Conservation (phyloP, 2,329 filamentous ascomycete genomes). For the Diplocarpon rosae region DNA sequence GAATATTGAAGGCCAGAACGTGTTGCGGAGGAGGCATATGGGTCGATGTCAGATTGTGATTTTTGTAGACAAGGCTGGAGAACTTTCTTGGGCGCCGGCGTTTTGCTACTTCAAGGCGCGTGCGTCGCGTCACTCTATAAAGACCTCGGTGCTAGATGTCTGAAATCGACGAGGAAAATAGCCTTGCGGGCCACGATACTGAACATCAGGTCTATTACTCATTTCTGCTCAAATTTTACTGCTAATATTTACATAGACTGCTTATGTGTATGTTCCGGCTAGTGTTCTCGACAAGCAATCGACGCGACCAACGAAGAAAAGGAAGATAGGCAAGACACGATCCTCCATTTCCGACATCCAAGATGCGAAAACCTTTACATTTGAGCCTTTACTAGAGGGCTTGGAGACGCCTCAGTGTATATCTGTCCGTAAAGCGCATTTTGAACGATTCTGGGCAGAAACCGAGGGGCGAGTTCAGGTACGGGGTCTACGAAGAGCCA, state of each 20-base stretch:
- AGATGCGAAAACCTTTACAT: conserved; percentile 25
- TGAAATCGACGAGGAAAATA: conserved; percentile 18
- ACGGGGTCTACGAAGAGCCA: conserved; percentile 10
- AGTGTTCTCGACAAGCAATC: conserved; percentile 13
- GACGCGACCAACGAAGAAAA: conserved; percentile 27
- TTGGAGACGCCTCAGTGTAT: conserved; percentile 39
- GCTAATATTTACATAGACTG: conserved; percentile 21
- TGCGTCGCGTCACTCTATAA: conserved; percentile 11
- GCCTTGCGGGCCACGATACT: conserved; percentile 22
- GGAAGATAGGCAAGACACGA: conserved; percentile 24
- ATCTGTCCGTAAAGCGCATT: conserved; percentile 45
- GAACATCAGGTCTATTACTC: conserved; percentile 25
- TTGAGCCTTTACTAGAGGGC: conserved; percentile 44
- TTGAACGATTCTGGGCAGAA: conserved; percentile 50
- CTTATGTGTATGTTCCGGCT: conserved; percentile 28
- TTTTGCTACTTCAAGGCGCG: conserved; percentile 11
- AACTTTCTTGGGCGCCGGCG: conserved; percentile 4
- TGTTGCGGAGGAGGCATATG: conserved; percentile 25
- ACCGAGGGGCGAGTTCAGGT: conserved; percentile 55
- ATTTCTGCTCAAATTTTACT: not conserved
- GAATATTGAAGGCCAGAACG: conserved; percentile 18
- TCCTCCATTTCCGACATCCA: conserved; percentile 1
- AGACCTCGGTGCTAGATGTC: conserved; percentile 21
- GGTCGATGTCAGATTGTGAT: conserved; percentile 13
- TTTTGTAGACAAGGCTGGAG: conserved; percentile 3